Evolutionary conservation across 2,329 filamentous ascomycete species (phyloP).

Genomic region (Tolypocladium tundrense): DNA sequence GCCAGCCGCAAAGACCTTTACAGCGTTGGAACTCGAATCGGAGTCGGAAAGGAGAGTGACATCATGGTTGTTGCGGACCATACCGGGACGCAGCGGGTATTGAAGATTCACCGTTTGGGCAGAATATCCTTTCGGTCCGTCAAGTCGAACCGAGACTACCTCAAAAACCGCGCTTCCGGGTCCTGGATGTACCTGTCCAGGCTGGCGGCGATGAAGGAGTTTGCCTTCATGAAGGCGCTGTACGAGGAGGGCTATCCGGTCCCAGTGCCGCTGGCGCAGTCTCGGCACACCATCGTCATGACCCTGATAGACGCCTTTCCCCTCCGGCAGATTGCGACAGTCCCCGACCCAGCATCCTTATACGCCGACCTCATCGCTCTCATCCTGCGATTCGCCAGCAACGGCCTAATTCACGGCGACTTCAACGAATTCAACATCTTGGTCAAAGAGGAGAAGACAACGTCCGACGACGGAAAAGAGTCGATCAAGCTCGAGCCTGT

Average conservation of each 20-base stretch:
- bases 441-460: slow-evolving; percentile 60
- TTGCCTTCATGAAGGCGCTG: slow-evolving; percentile 84
- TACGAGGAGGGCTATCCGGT: slow-evolving; percentile 79
- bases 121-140: slow-evolving; percentile 96
- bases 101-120: slow-evolving; percentile 93
- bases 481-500: slow-evolving; percentile 57
- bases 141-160: slow-evolving; percentile 91
- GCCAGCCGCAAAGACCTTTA: slow-evolving; percentile 72
- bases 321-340: slow-evolving; percentile 73
- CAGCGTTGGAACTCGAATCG: slow-evolving; percentile 88
- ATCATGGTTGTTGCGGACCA: slow-evolving; percentile 88
- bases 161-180: slow-evolving; percentile 66
- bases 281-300: slow-evolving; percentile 95
- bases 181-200: slow-evolving; percentile 98
- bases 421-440: slow-evolving; percentile 99
- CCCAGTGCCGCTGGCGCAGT: slow-evolving; percentile 78
- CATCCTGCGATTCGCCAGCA: slow-evolving; percentile 71
- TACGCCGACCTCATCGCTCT: slow-evolving; percentile 87
- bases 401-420: slow-evolving; percentile 92
- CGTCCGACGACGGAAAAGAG: slow-evolving; percentile 29
- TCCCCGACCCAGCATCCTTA: slow-evolving; percentile 73
- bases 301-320: slow-evolving; percentile 85
- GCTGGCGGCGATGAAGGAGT: slow-evolving; percentile 88
- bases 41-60: slow-evolving; percentile 95
- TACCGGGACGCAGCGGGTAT: slow-evolving; percentile 63